These are phyloP conservation scores for Monosporascus sp. DNA, from an alignment of 2,329 filamentous ascomycete genomes.

Conservation along the genomic window DNA sequence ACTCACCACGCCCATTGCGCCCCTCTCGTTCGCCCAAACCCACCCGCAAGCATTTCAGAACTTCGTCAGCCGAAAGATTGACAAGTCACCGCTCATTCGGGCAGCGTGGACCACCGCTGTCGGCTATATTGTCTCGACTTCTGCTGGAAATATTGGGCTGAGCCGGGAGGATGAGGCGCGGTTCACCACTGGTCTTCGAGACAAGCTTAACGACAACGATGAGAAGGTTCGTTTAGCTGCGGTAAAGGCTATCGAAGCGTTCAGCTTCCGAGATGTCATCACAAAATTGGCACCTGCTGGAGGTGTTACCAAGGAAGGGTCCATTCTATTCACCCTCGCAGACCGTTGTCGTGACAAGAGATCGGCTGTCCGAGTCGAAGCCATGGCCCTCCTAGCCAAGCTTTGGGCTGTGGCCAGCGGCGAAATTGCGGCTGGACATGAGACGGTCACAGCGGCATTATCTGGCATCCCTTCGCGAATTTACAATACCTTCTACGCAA, in stretches of 20 bases:
- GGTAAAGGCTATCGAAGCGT: conserved; percentile 77
- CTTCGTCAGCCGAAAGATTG: conserved; percentile 79
- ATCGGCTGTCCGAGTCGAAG: conserved; percentile 73
- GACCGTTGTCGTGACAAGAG: conserved; percentile 87
- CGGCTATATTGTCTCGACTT: conserved; percentile 84
- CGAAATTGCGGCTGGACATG: conserved; percentile 78
- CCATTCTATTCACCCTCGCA: conserved; percentile 74
- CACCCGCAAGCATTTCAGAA: conserved; percentile 74
- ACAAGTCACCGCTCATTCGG: conserved; percentile 78
- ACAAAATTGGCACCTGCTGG: conserved; percentile 74
- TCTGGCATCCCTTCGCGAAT: conserved; percentile 79
- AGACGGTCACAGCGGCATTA: conserved; percentile 68
- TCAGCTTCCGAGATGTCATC: conserved; percentile 75
- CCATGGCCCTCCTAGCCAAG: conserved; percentile 76
- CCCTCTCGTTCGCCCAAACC: conserved; percentile 82
- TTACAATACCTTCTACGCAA: conserved; percentile 83
- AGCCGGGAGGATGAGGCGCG: conserved; percentile 74
- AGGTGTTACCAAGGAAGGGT: conserved; percentile 68
- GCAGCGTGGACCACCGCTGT: conserved; percentile 80
- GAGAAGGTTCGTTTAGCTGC: conserved; percentile 87
- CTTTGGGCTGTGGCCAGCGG: conserved; percentile 93
- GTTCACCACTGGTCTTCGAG: conserved; percentile 68
- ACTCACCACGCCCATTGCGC: conserved; percentile 76
- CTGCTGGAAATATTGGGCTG: conserved; percentile 82
- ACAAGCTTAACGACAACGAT: conserved; percentile 81